Conservation (phyloP, 306 rosid genomes). For the Dryas drummondii region DNA sequence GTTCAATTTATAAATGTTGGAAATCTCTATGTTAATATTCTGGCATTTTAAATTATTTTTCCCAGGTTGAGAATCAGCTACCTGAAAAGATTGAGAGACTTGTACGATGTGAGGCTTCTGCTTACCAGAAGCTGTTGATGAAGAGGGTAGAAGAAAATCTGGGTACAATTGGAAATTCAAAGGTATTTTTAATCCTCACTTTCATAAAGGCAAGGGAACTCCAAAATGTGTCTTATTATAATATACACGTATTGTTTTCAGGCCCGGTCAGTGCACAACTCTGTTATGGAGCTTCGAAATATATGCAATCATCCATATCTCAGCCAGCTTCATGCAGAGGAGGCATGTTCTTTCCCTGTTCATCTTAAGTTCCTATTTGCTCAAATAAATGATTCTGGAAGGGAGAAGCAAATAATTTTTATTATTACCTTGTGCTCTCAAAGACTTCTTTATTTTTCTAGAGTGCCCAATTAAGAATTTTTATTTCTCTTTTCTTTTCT, state of each 20-base stretch:
- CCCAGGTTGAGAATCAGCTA: constrained; percentile 86
- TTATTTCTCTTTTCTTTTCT: neutral
- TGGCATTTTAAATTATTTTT: constrained; percentile 28
- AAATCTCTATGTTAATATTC: constrained; percentile 24
- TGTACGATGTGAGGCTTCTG: constrained; percentile 96
- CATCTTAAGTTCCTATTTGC: constrained; percentile 17
- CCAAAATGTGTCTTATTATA: neutral
- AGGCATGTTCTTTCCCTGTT: constrained; percentile 56
- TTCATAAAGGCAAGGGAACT: neutral
- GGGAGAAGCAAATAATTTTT: constrained; percentile 18
- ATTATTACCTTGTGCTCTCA: constrained; percentile 11
- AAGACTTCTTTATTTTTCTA: neutral
- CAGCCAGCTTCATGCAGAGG: constrained; percentile 96
- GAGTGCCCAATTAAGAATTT: neutral
- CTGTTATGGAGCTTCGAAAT: constrained; percentile 99
- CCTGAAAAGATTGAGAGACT: constrained; percentile 99
- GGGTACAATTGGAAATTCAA: constrained; percentile 81
- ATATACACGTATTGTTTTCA: constrained; percentile 28
- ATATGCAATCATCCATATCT: constrained; percentile 99
- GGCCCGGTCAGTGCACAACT: constrained; percentile 95
- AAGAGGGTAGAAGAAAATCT: constrained; percentile 98
- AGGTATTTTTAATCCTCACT: constrained; percentile 42
- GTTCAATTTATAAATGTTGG: constrained; percentile 10
- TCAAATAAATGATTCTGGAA: constrained; percentile 17
- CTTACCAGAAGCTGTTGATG: constrained; percentile 97